Percentiles rank a stretch among this genome's conserved stretches.
phyloP scores from a whole-genome alignment of 1,284 basidiomycete species.

The Ganoderma meredithae region DNA sequence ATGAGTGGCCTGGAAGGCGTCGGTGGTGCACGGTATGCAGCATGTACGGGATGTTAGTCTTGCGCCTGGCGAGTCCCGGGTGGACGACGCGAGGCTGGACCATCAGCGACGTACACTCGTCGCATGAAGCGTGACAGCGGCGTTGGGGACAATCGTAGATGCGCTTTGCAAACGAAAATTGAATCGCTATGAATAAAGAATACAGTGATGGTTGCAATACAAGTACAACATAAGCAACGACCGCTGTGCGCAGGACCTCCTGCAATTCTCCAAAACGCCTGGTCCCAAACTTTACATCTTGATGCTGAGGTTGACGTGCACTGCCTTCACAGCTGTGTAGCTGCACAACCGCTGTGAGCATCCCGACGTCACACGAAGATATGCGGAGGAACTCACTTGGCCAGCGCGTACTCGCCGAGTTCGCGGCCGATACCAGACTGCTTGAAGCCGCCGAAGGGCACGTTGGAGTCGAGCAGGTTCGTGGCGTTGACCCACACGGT shows the following conservation, averaged over 20 bases:
- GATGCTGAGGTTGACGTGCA: conserved; percentile 78
- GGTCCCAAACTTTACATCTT: conserved; percentile 7
- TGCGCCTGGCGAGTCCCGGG: no score
- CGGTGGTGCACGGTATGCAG: no score
- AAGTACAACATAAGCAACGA: conserved; percentile 4
- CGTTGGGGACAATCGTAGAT: no score
- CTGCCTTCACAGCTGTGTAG: conserved; percentile 86
- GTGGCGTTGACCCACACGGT: conserved; percentile 85
- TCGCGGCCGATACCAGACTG: conserved; percentile 87
- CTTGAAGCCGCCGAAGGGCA: conserved; percentile 93
- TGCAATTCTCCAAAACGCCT: no score
- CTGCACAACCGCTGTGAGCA: conserved; percentile 47
- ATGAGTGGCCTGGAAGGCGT: no score
- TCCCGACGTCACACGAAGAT: conserved; percentile 8
- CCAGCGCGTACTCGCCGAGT: conserved; percentile 83
- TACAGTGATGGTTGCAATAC: neutral
- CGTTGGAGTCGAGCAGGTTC: conserved; percentile 68
- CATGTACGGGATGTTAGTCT: no score
- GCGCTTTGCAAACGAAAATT: neutral
- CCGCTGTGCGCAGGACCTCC: neutral
- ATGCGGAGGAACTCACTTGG: conserved; percentile 54
- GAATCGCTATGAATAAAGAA: conserved; percentile 6
- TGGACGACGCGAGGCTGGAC: no score
- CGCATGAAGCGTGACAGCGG: no score
- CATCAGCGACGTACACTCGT: no score